Evolutionary conservation across 208 protist species (phyloP), one percentile per base, ranked within the genome.

Genomic region (Trypanosoma vivax): DNA sequence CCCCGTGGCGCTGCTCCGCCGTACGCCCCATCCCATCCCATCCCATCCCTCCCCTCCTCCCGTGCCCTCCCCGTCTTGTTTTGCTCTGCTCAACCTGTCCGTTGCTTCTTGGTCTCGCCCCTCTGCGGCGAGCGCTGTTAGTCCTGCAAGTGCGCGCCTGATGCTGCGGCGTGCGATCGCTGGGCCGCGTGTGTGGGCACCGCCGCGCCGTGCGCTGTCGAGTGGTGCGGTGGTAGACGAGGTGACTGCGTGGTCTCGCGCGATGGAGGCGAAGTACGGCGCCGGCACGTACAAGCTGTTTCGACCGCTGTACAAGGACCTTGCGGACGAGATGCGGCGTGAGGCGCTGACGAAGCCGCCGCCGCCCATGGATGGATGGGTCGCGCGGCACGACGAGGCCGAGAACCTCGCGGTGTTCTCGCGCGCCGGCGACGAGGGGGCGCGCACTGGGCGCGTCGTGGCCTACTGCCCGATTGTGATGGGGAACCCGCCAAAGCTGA

Each of bases 241-340:
- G 41, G 71, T 70, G 39, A 50, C 52, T 29, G 21, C 25, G 30
- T 83, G 76, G 79, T n/a, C 14, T 5, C 65, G 38, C 3, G 40
- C 35, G 4, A 80, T 86, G 73, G 50, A 59, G 37, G 60, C 28
- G 31, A 75, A 75, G 54, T 90, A 93, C 68, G 81, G 81, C 35
- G 28, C 63, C 11, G 79, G 85, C 33, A 78, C 67, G 51, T 82
- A 85, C 64, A 64, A 78, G 28, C 71, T 93, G 11, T 90, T 88
- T 49, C 70, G 85, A 3, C 57, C 81, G 5, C 64, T 93, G 10
- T 93, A 93, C 65, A 83, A 84, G 49, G 78, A 88, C 49, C 45
- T 93, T 23, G 77, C 79, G 42, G 85, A 93, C 50, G 81, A 93
- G 49, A 73, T 89, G 31, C 75, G 79, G 2, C 62, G 71, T 7